Evolutionary conservation across 768 basidiomycete species (phyloP).

Genomic region (Candolleomyces aberdarensis): DNA sequence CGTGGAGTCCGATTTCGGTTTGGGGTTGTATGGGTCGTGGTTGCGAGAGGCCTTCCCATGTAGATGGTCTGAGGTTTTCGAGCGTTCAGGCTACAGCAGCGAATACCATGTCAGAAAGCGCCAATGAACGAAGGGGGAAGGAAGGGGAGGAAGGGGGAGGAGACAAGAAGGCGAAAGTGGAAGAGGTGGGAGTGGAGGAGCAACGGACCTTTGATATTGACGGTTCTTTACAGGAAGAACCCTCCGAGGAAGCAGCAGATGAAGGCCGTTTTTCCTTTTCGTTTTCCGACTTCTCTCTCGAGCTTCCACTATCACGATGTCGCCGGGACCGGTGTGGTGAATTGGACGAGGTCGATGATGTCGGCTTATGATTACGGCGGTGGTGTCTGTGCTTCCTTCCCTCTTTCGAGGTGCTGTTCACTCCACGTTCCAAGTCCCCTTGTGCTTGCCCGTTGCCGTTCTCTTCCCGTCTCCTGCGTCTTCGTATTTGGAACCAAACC

Average conservation of each 20-base stretch:
- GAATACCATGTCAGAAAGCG: background rate
- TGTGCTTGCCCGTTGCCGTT: background rate
- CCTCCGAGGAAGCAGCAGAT: background rate
- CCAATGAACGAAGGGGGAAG: background rate
- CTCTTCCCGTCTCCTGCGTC: constrained; percentile 9
- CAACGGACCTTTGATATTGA: constrained; percentile 2
- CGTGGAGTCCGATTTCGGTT: background rate
- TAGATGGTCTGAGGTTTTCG: background rate
- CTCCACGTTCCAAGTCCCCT: background rate
- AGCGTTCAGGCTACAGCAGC: background rate
- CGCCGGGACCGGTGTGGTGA: too few relatives aligned
- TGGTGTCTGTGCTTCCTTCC: background rate
- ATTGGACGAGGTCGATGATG: background rate
- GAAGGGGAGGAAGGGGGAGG: too few relatives aligned
- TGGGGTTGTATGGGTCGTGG: background rate
- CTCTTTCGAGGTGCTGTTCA: background rate
- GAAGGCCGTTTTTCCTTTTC: background rate
- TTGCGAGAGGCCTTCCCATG: background rate
- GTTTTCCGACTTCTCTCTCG: too few relatives aligned
- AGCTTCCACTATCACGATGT: too few relatives aligned
- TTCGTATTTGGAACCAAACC: constrained; percentile 13
- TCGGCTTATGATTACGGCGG: background rate
- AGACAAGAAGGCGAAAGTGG: too few relatives aligned
- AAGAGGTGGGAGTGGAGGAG: too few relatives aligned
- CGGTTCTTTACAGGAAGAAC: background rate